phyloP scores from a whole-genome alignment of 805 yeast genomes.

The Lachancea waltii region DNA sequence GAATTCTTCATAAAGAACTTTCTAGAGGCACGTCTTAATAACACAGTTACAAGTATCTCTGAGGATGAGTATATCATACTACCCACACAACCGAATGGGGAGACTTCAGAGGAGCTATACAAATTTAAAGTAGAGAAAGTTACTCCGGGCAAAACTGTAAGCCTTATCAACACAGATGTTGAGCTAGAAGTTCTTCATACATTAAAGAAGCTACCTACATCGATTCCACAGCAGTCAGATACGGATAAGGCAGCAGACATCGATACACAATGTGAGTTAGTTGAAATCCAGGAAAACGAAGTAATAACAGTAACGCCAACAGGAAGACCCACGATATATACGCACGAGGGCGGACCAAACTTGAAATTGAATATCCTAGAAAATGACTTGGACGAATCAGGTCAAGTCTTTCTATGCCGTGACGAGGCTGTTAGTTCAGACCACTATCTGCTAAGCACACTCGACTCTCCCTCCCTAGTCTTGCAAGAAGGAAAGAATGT shows the following conservation, averaged over 20 bases:
- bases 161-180: constrained; percentile 53
- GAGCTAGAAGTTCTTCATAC: constrained; percentile 32
- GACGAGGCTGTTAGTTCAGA: constrained; percentile 3
- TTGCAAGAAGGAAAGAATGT: neutral
- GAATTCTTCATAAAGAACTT: constrained; percentile 5
- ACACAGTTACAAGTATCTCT: constrained; percentile 1
- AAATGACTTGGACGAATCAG: constrained; percentile 2
- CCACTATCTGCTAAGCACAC: neutral
- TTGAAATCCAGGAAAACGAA: neutral
- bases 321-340: neutral
- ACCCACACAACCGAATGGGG: constrained; percentile 5
- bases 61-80: neutral
- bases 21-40: constrained; percentile 8
- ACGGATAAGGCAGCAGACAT: neutral
- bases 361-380: neutral
- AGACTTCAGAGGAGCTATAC: constrained; percentile 9
- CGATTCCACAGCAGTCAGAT: neutral
- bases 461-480: neutral
- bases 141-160: constrained; percentile 38
- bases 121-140: constrained; percentile 35
- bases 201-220: neutral
- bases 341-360: neutral
- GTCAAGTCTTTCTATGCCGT: constrained; percentile 2
- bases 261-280: neutral
- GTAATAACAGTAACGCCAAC: neutral